Evolutionary conservation across 495 filamentous ascomycete species (phyloP), one percentile per base, ranked within the genome.

Genomic region (Letharia columbiana): DNA sequence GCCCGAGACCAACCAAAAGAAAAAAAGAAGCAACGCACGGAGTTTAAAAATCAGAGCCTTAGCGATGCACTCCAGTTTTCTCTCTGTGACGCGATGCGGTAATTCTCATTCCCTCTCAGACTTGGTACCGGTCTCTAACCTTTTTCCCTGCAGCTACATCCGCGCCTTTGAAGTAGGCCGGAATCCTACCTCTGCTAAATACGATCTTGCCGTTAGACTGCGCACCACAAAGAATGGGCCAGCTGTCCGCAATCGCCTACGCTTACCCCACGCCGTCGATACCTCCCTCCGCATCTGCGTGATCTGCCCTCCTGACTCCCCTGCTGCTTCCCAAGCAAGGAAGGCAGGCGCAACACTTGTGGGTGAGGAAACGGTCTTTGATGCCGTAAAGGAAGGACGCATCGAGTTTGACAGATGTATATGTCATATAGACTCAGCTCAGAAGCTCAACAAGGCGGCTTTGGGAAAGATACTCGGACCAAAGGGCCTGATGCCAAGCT

Each of bases 1-100:
- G 73, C 75, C 78, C 75, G 73, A 80, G 76, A 79, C n/a, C 80
- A 79, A 70, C 73, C 74, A 59, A 82, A 84, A 76, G 85, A 88
- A 75, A 83, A 83, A 72, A 88, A 86, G 76, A 91, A 89, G 75
- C 77, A 78, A 63, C 81, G 81, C 63, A 83, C 75, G 67, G 84
- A 80, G 67, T 96, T 84, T 74, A 80, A 74, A 35, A 79, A 87
- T 63, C 80, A 82, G 71, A 79, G 87, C 74, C 44, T 91, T 71
- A 78, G 81, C 72, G 70, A 83, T 68, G 77, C 86, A 69, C 78
- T 90, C 45, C 86, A 90, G 68, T 94, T 85, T 73, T 82, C 90
- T 8, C 82, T 98, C 15, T 89, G 89, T 69, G 94, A 98, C 80
- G 94, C 94, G 10, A 95, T 98, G 87, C 84, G 92, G 90, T 93